Percentiles rank a stretch among this genome's conserved stretches.
Conservation (phyloP, 192 early-diverging fungal genomes). For the Glomus cerebriforme region DNA sequence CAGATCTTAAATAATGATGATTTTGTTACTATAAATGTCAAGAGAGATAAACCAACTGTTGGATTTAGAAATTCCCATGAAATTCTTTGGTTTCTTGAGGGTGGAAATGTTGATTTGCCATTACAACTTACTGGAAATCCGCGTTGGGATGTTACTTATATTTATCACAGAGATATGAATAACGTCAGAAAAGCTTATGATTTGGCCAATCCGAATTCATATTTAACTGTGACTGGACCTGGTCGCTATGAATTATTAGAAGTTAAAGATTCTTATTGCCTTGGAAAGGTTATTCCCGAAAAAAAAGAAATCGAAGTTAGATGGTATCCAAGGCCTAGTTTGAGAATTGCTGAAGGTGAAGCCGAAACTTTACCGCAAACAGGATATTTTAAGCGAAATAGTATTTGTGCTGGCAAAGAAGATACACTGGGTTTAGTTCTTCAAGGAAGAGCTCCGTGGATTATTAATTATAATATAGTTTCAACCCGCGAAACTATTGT, state of each 20-base stretch:
- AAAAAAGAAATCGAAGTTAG: conserved; percentile 27
- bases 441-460: conserved; percentile 35
- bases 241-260: conserved; percentile 45
- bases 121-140: conserved; percentile 48
- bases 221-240: conserved; percentile 34
- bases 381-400: conserved; percentile 33
- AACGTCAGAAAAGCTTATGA: not conserved
- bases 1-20: conserved; percentile 42
- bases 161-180: conserved; percentile 24
- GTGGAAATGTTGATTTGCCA: conserved; percentile 36
- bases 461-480: not conserved
- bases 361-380: conserved; percentile 7
- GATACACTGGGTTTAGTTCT: conserved; percentile 41
- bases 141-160: conserved; percentile 45
- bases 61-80: conserved; percentile 37
- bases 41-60: conserved; percentile 45
- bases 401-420: conserved; percentile 40
- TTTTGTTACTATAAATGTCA: conserved; percentile 43
- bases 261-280: conserved; percentile 45
- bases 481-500: not conserved
- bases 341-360: conserved; percentile 35
- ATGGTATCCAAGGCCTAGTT: conserved; percentile 35
- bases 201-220: conserved; percentile 37
- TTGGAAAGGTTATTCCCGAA: conserved; percentile 40
- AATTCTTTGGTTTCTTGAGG: conserved; percentile 36